Evolutionary conservation across 768 basidiomycete genomes (phyloP), one percentile per base, ranked within the genome.

Genomic region (Rhodotorula paludigena): DNA sequence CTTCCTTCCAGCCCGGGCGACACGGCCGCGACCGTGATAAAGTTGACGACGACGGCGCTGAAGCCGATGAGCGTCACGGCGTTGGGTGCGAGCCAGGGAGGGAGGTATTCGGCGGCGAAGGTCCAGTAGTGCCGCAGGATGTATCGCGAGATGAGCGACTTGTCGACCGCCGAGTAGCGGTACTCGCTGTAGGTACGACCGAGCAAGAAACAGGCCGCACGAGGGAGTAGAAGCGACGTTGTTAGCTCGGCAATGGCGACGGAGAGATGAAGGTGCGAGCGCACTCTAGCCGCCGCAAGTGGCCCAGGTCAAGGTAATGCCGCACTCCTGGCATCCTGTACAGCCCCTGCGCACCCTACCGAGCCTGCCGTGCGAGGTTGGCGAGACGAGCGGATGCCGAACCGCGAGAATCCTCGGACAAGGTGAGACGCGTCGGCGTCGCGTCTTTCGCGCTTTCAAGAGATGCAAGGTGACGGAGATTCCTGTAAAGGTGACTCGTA

Each of bases 41-140:
- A 88, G 80, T 98, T 98, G 76, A 88, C 67, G 65, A 88, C 80
- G 68, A 98, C 88, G 62, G 96, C 85, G 30, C 77, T 78, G 1
- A 97, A 84, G n/a, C 96, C 96, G 16, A 53, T 15, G 25, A 74
- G 54, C 1, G 73, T 74, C 45, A 74, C 69, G 18, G 64, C 64
- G 69, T 74, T 74, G 15, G 74, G 74, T 2, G 74, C 74, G 61
- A 75, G 57, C 49, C 39, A 48, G 3, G 65, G 54, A 2, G 66
- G 62, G 15, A 48, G 25, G 25, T 68, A 28, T 10, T 41, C 45
- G 0, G 70, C 70, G 0, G 56, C 14, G 49, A 44, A 72, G 36
- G 39, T 57, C 70, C 70, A 72, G 61, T 63, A 65, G 28, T 69
- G 63, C 33, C 63, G 45, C 63, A 69, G 61, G 41, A 69, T 51